Conservation (phyloP, 2,329 filamentous ascomycete genomes). For the Talaromyces verruculosus region DNA sequence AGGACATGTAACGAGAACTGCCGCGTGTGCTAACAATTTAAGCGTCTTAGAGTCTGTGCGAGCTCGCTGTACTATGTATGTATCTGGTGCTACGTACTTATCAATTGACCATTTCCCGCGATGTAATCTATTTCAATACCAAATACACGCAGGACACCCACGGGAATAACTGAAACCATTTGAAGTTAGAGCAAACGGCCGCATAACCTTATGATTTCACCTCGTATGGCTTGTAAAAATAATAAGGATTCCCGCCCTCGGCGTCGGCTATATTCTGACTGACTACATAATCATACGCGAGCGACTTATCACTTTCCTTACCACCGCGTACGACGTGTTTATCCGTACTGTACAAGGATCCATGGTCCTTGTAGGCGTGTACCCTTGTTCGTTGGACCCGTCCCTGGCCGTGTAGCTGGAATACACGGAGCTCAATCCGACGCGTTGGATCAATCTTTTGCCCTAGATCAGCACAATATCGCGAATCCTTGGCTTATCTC, state of each 20-base stretch:
- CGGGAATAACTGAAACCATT: not conserved
- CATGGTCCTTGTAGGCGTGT: conserved; percentile 1
- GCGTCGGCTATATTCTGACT: not conserved
- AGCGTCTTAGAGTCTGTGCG: conserved; percentile 9
- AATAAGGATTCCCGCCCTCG: not conserved
- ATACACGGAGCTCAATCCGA: conserved; percentile 1
- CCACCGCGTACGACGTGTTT: not conserved
- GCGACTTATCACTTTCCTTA: not conserved
- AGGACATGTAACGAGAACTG: conserved; percentile 5
- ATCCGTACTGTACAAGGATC: not conserved
- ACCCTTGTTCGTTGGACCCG: not conserved
- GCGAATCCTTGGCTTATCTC: conserved; percentile 12
- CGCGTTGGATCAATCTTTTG: not conserved
- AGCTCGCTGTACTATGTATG: not conserved
- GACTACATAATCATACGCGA: not conserved
- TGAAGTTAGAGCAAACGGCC: conserved; percentile 4
- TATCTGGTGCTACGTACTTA: not conserved
- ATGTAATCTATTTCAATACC: not conserved
- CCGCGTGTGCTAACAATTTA: not conserved
- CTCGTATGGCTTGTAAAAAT: not conserved
- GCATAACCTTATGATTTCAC: conserved; percentile 1
- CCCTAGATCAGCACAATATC: not conserved
- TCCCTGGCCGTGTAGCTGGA: not conserved
- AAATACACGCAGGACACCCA: not conserved
- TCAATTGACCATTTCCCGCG: not conserved